phyloP scores from a whole-genome alignment of 768 basidiomycete genomes.

The Agaricus sinodeliciosus region DNA sequence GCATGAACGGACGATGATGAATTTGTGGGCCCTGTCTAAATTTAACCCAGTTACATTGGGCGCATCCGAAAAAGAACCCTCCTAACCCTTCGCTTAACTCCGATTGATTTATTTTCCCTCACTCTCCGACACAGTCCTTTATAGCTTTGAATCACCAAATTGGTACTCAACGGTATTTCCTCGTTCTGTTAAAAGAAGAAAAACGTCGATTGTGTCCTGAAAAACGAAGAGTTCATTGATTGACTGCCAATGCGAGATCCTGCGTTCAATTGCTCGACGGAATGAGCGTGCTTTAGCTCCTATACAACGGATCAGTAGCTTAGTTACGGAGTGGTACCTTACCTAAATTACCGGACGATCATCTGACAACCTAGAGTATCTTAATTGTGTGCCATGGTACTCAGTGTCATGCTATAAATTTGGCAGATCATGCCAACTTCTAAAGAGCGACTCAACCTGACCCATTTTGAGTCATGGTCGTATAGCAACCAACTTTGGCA shows the following conservation, averaged over 20 bases:
- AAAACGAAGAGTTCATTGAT: neutral
- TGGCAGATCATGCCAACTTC: constrained; percentile 7
- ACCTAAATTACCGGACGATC: neutral
- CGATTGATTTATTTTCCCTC: constrained; percentile 4
- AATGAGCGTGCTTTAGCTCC: neutral
- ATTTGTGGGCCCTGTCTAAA: neutral
- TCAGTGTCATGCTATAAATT: no score
- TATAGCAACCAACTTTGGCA: constrained; percentile 3
- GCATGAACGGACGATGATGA: neutral
- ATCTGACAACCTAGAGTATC: neutral
- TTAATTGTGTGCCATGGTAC: neutral
- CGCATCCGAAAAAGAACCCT: constrained; percentile 7
- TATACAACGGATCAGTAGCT: constrained; percentile 1
- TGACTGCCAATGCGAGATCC: neutral
- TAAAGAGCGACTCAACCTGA: neutral
- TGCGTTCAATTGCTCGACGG: neutral
- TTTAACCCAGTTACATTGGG: neutral
- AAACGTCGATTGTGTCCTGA: neutral
- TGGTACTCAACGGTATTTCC: neutral
- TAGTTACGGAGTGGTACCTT: neutral
- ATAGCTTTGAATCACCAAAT: neutral
- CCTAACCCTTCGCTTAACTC: neutral
- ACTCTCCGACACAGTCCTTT: constrained; percentile 2
- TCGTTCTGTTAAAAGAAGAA: neutral
- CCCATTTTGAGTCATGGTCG: neutral